Evolutionary conservation across 1,284 basidiomycete species (phyloP), one percentile per base, ranked within the genome.

Genomic region (Cryptococcus jaspeensis): DNA sequence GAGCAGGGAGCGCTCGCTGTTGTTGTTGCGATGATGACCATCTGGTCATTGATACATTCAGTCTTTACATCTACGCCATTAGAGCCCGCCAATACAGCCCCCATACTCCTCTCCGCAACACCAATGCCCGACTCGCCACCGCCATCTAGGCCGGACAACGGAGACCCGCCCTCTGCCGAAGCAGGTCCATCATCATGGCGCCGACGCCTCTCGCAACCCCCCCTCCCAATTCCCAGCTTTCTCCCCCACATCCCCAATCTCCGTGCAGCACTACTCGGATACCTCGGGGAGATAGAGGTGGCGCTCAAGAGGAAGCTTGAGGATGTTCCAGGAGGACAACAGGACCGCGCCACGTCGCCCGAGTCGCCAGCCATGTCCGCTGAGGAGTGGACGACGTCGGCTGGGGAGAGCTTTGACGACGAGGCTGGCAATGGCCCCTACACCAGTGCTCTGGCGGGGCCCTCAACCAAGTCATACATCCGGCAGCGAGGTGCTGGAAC

Each of bases 241-340:
- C 51, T 47, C 13, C 45, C 55, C 32, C 4, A 32, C 28, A 32
- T 32, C 28, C 28, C 28, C 28, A 68, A 68, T 12, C 65, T 78
- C 5, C 69, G 74, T n/a, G 59, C 69, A 0, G 76, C 76, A 5
- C 60, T 78, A 0, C 60, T 78, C 2, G 73, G 73, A 1, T 78
- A 78, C 45, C 52, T 78, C 0, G 68, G 71, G 13, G 76, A 78
- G 55, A 71, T 75, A 0, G 76, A 78, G 52, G 51, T 63, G 5
- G 71, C 74, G 1, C 48, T 78, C 3, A 60, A 66, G 25, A 68
- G 64, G n/a, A 53, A 68, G 11, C 63, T 75, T 16, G 67, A 53
- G 18, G 62, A 64, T 37, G 20, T 41, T 0, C 41, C 40, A 0
- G 35, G 16, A 11, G 52, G 35, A 23, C 50, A 47, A 55, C 47